Evolutionary conservation across 257 asterid species (phyloP).

Genomic region (Solanum arcanum): DNA sequence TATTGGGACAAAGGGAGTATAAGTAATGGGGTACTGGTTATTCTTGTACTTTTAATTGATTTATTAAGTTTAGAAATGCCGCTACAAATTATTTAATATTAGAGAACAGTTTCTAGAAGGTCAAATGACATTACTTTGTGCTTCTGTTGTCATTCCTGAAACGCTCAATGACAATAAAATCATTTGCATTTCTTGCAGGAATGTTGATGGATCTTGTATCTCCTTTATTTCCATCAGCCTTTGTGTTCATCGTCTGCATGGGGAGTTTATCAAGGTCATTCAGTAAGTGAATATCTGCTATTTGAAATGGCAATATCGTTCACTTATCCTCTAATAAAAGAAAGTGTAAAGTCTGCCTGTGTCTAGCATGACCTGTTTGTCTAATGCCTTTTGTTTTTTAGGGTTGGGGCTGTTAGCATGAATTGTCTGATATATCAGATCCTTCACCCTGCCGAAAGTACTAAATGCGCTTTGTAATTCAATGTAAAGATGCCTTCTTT

Average conservation of each 20-base stretch:
- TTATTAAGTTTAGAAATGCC: neutral
- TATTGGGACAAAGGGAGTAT: neutral
- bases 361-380: neutral
- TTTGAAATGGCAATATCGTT: neutral
- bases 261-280: slow-evolving; percentile 97
- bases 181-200: slow-evolving; percentile 42
- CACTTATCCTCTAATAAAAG: neutral
- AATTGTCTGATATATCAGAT: neutral
- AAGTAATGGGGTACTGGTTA: neutral
- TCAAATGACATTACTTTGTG: neutral
- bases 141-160: neutral
- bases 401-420: neutral
- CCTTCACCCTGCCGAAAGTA: neutral
- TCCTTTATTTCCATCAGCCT: slow-evolving; percentile 86
- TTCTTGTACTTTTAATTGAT: neutral
- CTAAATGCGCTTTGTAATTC: neutral
- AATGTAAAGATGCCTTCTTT: neutral
- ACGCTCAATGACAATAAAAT: neutral
- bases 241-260: slow-evolving; percentile 69
- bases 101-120: neutral
- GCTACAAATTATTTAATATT: neutral
- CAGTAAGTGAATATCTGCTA: slow-evolving; percentile 49
- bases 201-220: slow-evolving; percentile 99
- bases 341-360: neutral
- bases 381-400: neutral